Evolutionary conservation across 441 rosid species (phyloP).

Genomic region (Kokia cookei): DNA sequence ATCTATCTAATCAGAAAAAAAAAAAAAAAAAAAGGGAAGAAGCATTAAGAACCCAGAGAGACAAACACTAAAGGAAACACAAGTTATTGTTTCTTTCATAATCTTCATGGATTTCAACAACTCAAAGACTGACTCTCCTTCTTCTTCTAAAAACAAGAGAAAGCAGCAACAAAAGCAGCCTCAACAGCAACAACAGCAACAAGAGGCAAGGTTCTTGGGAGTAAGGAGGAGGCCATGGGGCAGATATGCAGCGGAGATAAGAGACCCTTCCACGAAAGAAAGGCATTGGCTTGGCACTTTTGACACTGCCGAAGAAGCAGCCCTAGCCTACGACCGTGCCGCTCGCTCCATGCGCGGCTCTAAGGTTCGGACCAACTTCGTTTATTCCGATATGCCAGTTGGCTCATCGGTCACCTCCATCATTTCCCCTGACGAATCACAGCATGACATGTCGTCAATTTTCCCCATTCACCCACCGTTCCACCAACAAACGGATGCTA

Average conservation of each 20-base stretch:
- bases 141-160: slow-evolving; percentile 50
- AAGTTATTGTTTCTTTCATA: neutral
- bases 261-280: slow-evolving; percentile 66
- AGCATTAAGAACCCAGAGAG: neutral
- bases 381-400: slow-evolving; percentile 73
- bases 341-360: slow-evolving; percentile 76
- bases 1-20: neutral
- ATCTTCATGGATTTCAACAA: slow-evolving; percentile 26
- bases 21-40: neutral
- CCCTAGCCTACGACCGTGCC: slow-evolving; percentile 78
- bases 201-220: slow-evolving; percentile 54
- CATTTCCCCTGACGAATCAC: slow-evolving; percentile 71
- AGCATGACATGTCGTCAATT: slow-evolving; percentile 36
- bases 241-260: slow-evolving; percentile 57
- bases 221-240: slow-evolving; percentile 86
- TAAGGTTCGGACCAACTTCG: slow-evolving; percentile 81
- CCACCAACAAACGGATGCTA: slow-evolving; percentile 8
- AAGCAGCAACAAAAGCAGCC: slow-evolving; percentile 29
- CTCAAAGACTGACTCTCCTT: slow-evolving; percentile 23
- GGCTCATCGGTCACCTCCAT: slow-evolving; percentile 80
- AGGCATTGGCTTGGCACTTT: slow-evolving; percentile 70
- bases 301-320: slow-evolving; percentile 69
- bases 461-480: slow-evolving; percentile 22
- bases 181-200: slow-evolving; percentile 20
- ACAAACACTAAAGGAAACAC: neutral